Conservation (phyloP, 2,329 filamentous ascomycete genomes). For the Sporothrix pallida region DNA sequence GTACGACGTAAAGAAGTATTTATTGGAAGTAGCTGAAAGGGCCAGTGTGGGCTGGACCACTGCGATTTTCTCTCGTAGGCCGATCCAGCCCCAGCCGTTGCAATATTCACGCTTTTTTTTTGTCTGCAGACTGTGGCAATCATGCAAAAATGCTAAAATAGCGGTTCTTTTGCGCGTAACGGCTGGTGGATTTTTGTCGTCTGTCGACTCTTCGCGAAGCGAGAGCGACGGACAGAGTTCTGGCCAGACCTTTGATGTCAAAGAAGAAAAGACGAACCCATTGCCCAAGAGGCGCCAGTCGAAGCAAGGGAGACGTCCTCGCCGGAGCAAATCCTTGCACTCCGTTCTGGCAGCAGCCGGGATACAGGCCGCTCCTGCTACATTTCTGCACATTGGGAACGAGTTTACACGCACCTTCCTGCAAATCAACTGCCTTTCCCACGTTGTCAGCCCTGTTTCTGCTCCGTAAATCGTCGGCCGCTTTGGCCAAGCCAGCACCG, state of each 20-base stretch:
- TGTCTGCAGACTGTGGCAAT: slow-evolving; percentile 12
- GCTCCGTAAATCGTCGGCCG: not conserved
- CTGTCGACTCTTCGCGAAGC: not conserved
- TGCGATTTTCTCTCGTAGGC: not conserved
- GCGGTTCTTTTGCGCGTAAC: not conserved
- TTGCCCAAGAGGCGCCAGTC: not conserved
- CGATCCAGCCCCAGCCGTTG: not conserved
- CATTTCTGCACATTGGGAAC: not conserved
- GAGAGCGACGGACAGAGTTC: not conserved
- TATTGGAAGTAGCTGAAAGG: slow-evolving; percentile 19
- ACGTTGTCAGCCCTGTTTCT: slow-evolving; percentile 17
- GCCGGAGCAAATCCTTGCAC: slow-evolving; percentile 13
- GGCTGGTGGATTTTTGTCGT: not conserved
- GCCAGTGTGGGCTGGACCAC: not conserved
- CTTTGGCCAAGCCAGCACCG: not conserved
- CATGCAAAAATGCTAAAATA: not conserved
- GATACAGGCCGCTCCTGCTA: not conserved
- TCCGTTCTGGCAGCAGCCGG: not conserved
- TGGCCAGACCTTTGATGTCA: not conserved
- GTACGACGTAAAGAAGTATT: not conserved
- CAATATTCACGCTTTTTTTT: slow-evolving; percentile 4
- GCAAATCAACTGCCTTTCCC: not conserved
- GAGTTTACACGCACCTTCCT: not conserved
- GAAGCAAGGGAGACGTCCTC: not conserved
- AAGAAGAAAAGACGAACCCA: too few species aligned